A percentile compares a stretch with the other conserved stretches of the same genome.
Evolutionary conservation across 1,139 yeast genomes (phyloP).

Genomic region (Kluyveromyces sp.): DNA sequence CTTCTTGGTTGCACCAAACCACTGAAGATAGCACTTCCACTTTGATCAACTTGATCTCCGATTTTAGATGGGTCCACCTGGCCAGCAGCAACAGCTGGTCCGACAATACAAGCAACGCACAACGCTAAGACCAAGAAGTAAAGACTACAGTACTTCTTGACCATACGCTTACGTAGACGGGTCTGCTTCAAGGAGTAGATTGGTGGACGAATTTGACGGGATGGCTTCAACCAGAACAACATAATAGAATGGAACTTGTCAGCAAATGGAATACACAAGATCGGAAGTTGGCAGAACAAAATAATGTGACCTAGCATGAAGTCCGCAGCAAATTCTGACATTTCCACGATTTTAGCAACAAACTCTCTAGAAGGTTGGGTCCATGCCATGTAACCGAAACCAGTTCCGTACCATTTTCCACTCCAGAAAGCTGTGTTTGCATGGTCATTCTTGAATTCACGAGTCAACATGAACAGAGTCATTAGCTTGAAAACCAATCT

Average conservation of each 20-base stretch:
- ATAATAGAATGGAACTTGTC: constrained; percentile 98
- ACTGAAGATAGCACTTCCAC: constrained; percentile 26
- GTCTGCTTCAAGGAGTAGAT: constrained; percentile 96
- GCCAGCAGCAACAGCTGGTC: constrained; percentile 78
- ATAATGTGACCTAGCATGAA: constrained; percentile 86
- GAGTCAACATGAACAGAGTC: constrained; percentile 73
- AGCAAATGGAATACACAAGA: constrained; percentile 75
- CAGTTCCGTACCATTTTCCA: constrained; percentile 97
- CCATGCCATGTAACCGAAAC: constrained; percentile 92
- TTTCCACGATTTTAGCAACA: constrained; percentile 86
- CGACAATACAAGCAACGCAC: constrained; percentile 74
- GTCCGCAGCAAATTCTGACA: constrained; percentile 96
- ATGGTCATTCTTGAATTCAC: constrained; percentile 97
- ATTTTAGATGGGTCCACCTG: constrained; percentile 20
- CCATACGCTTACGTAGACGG: constrained; percentile 97
- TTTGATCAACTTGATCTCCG: neutral
- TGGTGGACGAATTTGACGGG: constrained; percentile 97
- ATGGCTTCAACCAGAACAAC: constrained; percentile 98
- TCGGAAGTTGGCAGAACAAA: constrained; percentile 83
- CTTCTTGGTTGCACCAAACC: constrained; percentile 83
- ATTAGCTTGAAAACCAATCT: constrained; percentile 81
- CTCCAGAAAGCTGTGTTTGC: constrained; percentile 99
- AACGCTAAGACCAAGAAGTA: constrained; percentile 64
- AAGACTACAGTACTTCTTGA: constrained; percentile 82
- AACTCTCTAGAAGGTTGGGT: constrained; percentile 97